A percentile compares a stretch with the other conserved stretches of the same genome.
phyloP scores from a whole-genome alignment of 1,284 basidiomycete genomes.

The Ceratobasidium sp. region DNA sequence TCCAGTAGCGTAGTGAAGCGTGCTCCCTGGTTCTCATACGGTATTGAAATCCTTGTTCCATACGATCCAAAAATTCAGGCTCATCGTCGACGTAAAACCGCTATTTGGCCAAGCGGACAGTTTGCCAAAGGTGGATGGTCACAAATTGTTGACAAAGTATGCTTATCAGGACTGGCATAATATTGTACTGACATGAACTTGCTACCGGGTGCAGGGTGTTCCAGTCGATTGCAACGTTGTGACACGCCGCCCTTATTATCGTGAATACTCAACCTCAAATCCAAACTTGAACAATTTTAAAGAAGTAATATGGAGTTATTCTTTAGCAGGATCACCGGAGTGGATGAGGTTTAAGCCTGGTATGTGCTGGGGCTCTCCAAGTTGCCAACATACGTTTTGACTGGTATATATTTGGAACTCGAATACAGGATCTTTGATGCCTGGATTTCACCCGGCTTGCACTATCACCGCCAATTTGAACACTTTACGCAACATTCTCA shows the following conservation, averaged over 20 bases:
- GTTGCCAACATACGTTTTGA: not conserved
- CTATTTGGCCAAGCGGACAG: constrained; percentile 1
- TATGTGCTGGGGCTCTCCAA: not conserved
- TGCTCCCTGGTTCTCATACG: constrained; percentile 17
- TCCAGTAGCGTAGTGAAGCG: not conserved
- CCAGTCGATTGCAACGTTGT: constrained; percentile 24
- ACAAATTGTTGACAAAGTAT: constrained; percentile 5
- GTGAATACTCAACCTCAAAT: constrained; percentile 20
- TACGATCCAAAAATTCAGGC: not conserved
- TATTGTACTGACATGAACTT: not conserved
- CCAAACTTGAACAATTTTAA: constrained; percentile 9
- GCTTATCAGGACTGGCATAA: not conserved
- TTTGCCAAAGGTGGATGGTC: constrained; percentile 6
- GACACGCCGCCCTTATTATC: constrained; percentile 26
- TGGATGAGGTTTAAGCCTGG: constrained; percentile 37
- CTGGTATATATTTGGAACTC: not conserved
- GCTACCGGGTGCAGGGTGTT: not conserved
- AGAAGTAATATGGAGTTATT: constrained; percentile 21
- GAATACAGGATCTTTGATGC: constrained; percentile 8
- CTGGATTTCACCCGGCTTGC: constrained; percentile 17
- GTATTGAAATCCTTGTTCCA: constrained; percentile 1
- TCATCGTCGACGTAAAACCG: not conserved
- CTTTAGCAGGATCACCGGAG: not conserved
- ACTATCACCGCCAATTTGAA: constrained; percentile 8
- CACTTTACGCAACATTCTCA: not conserved